Evolutionary conservation across 306 rosid genomes (phyloP), one percentile per base, ranked within the genome.

Genomic region (Cicer cuneatum): DNA sequence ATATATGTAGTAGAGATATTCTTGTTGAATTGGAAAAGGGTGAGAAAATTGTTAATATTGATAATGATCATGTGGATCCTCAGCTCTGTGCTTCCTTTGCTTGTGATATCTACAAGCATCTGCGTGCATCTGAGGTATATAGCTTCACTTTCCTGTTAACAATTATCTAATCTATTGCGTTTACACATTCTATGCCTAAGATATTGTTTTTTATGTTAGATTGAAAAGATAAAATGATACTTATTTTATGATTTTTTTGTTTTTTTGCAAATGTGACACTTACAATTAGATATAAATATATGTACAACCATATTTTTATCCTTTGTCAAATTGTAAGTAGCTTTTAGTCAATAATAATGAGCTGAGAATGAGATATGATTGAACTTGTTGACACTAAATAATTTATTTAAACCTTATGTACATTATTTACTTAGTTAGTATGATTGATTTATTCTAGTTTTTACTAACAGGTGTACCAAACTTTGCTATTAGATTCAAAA

Each of bases 51-150:
- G 83, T 85, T 14, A 83, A 88, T 81, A 80, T 94, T 1, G 97
- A 94, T 81, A 85, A 74, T 7, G 76, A 85, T 78, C 82, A 76
- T 83, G 79, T 69, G 81, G 98, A 94, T 82, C 97, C 98, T 0
- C 98, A 91, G 78, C 85, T 88, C 7, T 94, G 97, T 85, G 90
- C 98, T 21, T 73, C 97, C 49, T 83, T 85, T 79, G 97, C 98
- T 78, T 91, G 98, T 87, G 98, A 94, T 60, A 94, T 94, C 72
- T 94, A 94, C 90, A 86, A 88, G 85, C 96, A 94, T 70, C 80
- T 91, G 51, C 96, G 96, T 18, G 93, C 93, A 37, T 88, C 98
- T 59, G 97, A 94, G 97, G 98, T 90, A 41, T 90, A 46, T 33
- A 73, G 4, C 33, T 39, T 61, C 61, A 9, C 33, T 48, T 63